Conservation (phyloP, 225 moss, liverwort and hornwort species). For the Bryum argenteum region DNA sequence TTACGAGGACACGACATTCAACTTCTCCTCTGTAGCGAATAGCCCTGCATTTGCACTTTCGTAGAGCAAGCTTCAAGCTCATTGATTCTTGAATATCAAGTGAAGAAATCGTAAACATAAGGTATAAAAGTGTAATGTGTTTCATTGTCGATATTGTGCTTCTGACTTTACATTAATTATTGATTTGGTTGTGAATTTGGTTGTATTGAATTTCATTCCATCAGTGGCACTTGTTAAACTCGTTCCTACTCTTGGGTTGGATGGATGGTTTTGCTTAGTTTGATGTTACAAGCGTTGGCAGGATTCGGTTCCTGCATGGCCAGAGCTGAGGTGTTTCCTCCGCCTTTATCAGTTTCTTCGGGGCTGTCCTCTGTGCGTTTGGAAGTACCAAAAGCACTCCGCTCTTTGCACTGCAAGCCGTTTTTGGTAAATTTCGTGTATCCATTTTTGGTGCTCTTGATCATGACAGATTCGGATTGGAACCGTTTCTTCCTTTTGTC, state of each 20-base stretch:
- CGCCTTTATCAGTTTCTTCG: conserved; percentile 1
- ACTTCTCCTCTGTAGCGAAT: neutral
- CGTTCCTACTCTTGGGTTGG: conserved; percentile 1
- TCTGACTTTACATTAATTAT: neutral
- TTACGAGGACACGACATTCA: neutral
- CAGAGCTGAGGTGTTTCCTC: conserved; percentile 10
- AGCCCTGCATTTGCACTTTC: conserved; percentile 6
- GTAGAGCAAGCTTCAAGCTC: conserved; percentile 5
- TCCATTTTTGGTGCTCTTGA: neutral
- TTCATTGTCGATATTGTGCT: neutral
- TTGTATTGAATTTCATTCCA: neutral
- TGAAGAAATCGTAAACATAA: neutral
- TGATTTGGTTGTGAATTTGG: too few species aligned
- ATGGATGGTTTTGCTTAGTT: conserved; percentile 26
- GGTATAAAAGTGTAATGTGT: too few species aligned
- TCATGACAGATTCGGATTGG: neutral
- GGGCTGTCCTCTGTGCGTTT: conserved; percentile 19
- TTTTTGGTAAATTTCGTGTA: conserved; percentile 21
- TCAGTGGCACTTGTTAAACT: neutral
- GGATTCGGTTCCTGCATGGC: conserved; percentile 24
- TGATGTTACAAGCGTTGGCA: conserved; percentile 33
- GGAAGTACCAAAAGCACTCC: conserved; percentile 16
- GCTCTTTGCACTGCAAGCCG: conserved; percentile 18
- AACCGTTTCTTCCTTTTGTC: too few species aligned
- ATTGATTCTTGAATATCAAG: neutral